Evolutionary conservation across 2,329 filamentous ascomycete species (phyloP).

Genomic region (Ploettnerulaceae sp.): DNA sequence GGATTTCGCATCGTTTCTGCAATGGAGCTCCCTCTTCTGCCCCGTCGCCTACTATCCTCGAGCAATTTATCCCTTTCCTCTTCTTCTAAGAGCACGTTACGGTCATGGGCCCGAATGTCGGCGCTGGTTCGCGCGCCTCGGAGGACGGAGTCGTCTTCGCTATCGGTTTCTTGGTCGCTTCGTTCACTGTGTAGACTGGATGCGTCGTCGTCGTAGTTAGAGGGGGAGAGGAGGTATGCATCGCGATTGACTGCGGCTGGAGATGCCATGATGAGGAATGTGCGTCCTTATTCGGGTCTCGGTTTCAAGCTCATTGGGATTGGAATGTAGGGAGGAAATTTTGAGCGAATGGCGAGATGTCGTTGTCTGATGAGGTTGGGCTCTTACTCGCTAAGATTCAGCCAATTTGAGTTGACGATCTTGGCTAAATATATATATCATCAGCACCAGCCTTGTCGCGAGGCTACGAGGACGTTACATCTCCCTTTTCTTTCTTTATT

Average conservation of each 20-base stretch:
- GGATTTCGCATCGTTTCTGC: conserved; percentile 32
- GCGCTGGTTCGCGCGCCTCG: conserved; percentile 61
- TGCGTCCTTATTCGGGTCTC: not conserved
- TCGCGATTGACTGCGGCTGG: conserved; percentile 13
- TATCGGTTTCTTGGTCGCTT: conserved; percentile 70
- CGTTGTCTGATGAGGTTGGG: not conserved
- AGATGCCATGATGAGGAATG: conserved; percentile 12
- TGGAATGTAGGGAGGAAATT: not conserved
- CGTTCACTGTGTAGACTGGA: conserved; percentile 57
- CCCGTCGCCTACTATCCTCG: conserved; percentile 44
- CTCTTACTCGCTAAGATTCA: conserved; percentile 6
- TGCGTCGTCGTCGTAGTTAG: conserved; percentile 46
- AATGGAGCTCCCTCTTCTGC: conserved; percentile 32
- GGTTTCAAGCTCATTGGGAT: not conserved
- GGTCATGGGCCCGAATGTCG: conserved; percentile 65
- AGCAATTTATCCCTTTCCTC: conserved; percentile 64
- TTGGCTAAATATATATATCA: too few species aligned
- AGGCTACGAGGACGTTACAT: not conserved
- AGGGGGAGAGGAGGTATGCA: conserved; percentile 29
- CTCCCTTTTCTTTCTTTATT: too few species aligned
- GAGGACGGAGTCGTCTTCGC: conserved; percentile 68
- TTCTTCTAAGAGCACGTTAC: conserved; percentile 68
- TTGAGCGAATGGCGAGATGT: not conserved
- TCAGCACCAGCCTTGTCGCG: conserved; percentile 1
- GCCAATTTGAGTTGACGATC: not conserved